Conservation (phyloP, 192 early-diverging fungal species). For the Coemansia sp. region DNA sequence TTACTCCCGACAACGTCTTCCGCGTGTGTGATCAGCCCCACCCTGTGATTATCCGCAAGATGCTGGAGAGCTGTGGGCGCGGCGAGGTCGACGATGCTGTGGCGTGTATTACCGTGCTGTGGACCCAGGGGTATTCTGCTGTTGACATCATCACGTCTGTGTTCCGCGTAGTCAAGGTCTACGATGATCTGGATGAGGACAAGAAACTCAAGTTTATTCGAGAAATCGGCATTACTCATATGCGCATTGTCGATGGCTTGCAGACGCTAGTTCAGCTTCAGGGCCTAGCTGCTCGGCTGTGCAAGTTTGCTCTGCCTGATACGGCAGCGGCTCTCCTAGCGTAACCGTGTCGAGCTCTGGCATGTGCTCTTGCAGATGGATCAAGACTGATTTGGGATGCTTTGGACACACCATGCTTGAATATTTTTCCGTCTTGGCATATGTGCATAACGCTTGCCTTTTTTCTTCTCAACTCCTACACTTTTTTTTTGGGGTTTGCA, state of each 20-base stretch:
- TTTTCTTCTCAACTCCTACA: neutral
- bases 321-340: conserved; percentile 9
- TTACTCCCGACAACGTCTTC: conserved; percentile 89
- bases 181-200: conserved; percentile 73
- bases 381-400: neutral
- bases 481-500: neutral
- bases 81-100: conserved; percentile 73
- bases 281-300: conserved; percentile 73
- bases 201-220: conserved; percentile 82
- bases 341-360: neutral
- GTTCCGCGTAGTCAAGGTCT: conserved; percentile 84
- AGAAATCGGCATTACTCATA: conserved; percentile 91
- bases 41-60: conserved; percentile 73
- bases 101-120: conserved; percentile 66
- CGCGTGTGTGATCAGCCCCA: conserved; percentile 98
- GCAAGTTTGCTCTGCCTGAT: conserved; percentile 39
- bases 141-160: conserved; percentile 90
- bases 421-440: neutral
- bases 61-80: conserved; percentile 69
- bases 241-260: conserved; percentile 87
- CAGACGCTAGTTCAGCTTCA: conserved; percentile 81
- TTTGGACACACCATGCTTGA: neutral
- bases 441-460: neutral
- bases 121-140: conserved; percentile 80
- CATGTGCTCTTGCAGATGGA: neutral